A percentile compares a stretch with the other conserved stretches of the same genome.
phyloP scores from a whole-genome alignment of 176 grass and related monocot genomes.

The Avena sativa region DNA sequence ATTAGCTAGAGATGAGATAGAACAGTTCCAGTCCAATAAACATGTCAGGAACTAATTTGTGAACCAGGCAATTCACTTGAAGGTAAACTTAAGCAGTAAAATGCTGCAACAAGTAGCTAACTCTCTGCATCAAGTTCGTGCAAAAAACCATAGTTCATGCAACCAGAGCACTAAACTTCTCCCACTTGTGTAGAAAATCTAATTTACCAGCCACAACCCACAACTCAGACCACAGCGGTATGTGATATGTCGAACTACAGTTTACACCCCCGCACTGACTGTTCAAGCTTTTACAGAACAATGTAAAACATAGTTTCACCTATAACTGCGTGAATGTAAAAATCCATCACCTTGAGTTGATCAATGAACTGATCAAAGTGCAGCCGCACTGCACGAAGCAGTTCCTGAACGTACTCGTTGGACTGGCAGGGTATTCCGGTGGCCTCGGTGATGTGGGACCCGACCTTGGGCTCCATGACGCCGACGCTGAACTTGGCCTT shows the following conservation, averaged over 20 bases:
- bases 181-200: no score
- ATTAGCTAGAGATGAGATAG: no score
- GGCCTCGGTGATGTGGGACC: slow-evolving; percentile 81
- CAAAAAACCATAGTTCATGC: no score
- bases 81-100: not conserved
- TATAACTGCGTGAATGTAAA: not conserved
- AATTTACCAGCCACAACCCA: no score
- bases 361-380: slow-evolving; percentile 85
- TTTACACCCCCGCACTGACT: no score
- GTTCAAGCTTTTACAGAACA: not conserved
- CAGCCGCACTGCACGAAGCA: slow-evolving; percentile 73
- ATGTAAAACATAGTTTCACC: not conserved
- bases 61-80: not conserved
- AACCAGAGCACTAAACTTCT: no score
- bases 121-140: no score
- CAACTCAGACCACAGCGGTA: no score
- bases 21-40: no score
- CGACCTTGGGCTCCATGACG: slow-evolving; percentile 85
- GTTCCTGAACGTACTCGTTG: slow-evolving; percentile 83
- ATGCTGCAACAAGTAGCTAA: not conserved
- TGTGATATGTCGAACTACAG: no score
- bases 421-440: slow-evolving; percentile 81
- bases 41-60: no score
- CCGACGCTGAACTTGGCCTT: slow-evolving; percentile 88
- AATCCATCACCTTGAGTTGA: slow-evolving; percentile 70